phyloP scores from a whole-genome alignment of 352 stramenopile species.

The Thalassiosira mediterranea region DNA sequence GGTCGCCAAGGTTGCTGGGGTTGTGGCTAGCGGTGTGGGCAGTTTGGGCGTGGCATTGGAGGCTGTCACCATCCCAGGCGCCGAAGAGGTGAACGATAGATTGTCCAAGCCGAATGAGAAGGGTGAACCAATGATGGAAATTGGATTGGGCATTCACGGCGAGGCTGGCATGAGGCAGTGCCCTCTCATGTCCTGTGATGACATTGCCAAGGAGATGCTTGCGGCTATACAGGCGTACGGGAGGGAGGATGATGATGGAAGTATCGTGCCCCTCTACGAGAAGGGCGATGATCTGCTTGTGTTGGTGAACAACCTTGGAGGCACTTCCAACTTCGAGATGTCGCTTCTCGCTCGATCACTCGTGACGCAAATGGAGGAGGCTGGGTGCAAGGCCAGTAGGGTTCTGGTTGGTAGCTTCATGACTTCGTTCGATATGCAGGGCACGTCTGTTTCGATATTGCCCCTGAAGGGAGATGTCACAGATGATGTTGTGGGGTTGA shows the following conservation, averaged over 20 bases:
- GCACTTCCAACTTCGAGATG: conserved; percentile 95
- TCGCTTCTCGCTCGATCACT: conserved; percentile 87
- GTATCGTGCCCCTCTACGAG: conserved; percentile 69
- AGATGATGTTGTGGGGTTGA: conserved; percentile 49
- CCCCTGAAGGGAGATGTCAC: conserved; percentile 71
- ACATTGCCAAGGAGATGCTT: conserved; percentile 81
- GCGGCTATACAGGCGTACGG: conserved; percentile 74
- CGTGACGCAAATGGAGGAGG: conserved; percentile 61
- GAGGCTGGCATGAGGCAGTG: conserved; percentile 85
- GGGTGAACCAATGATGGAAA: conserved; percentile 84
- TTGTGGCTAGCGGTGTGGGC: conserved; percentile 83
- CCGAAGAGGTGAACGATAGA: conserved; percentile 71
- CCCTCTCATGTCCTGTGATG: conserved; percentile 67
- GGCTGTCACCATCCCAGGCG: conserved; percentile 92
- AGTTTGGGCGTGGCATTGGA: conserved; percentile 95
- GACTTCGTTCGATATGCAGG: conserved; percentile 97
- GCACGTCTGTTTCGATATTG: conserved; percentile 90
- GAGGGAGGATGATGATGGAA: conserved; percentile 58
- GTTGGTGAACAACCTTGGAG: conserved; percentile 96
- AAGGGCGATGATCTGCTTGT: conserved; percentile 83
- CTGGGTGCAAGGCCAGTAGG: conserved; percentile 85
- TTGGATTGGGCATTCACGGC: conserved; percentile 95
- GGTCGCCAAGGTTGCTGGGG: conserved; percentile 76
- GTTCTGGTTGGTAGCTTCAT: conserved; percentile 93
- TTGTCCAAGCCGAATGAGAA: conserved; percentile 57